Evolutionary conservation across 2,329 filamentous ascomycete genomes (phyloP).

Genomic region (Orbilia ellipsospora): DNA sequence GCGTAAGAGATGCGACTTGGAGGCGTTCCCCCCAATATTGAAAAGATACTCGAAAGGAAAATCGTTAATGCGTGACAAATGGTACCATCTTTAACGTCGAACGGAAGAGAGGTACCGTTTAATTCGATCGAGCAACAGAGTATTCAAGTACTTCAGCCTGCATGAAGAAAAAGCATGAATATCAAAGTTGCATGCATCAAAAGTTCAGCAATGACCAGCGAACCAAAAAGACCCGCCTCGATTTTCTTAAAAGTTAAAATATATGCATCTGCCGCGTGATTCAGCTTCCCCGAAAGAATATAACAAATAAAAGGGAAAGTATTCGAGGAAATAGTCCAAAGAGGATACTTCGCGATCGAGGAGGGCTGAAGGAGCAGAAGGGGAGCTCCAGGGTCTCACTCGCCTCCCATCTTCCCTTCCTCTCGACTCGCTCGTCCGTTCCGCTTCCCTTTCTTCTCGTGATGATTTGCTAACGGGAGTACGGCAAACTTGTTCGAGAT

Average conservation of each 20-base stretch:
- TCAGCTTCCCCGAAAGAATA: background rate
- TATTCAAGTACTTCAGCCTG: background rate
- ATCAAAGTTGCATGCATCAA: conserved; percentile 7
- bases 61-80: no score
- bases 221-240: conserved; percentile 15
- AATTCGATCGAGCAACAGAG: no score
- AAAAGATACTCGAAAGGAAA: no score
- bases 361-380: background rate
- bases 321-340: background rate
- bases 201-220: background rate
- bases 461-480: conserved; percentile 2
- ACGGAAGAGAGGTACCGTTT: no score
- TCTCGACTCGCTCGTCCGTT: background rate
- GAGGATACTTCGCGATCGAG: background rate
- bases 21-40: background rate
- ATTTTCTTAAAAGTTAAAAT: background rate
- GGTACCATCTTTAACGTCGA: no score
- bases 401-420: background rate
- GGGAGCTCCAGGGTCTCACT: conserved; percentile 2
- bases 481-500: conserved; percentile 1
- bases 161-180: background rate
- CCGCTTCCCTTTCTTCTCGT: background rate
- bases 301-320: background rate
- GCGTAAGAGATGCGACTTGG: conserved; percentile 3
- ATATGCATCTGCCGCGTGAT: conserved; percentile 20